phyloP scores from a whole-genome alignment of 2,329 filamentous ascomycete species.

The Fusarium cyanostomum region DNA sequence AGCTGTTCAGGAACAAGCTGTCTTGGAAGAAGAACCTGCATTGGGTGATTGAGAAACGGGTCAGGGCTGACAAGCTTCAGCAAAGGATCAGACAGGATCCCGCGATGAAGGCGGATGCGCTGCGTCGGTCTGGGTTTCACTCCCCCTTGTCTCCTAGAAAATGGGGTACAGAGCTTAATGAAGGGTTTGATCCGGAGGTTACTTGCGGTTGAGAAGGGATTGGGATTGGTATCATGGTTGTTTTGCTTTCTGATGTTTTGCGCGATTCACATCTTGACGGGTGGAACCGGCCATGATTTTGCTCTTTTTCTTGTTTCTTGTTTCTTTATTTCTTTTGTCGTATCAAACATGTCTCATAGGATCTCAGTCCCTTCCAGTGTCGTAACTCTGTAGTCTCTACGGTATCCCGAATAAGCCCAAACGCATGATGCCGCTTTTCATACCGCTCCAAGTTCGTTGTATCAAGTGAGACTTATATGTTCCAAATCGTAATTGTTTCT shows the following conservation, averaged over 20 bases:
- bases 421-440: neutral
- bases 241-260: neutral
- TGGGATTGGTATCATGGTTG: neutral
- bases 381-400: neutral
- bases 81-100: neutral
- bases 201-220: neutral
- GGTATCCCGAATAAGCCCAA: neutral
- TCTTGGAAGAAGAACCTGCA: neutral
- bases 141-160: conserved; percentile 15
- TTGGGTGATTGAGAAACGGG: neutral
- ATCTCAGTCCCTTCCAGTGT: conserved; percentile 1
- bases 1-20: neutral
- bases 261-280: neutral
- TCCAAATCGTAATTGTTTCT: neutral
- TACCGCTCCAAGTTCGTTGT: neutral
- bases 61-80: neutral
- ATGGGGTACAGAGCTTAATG: neutral
- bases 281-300: neutral
- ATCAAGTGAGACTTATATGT: neutral
- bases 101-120: neutral
- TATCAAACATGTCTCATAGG: neutral
- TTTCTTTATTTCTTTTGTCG: neutral
- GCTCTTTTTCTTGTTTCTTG: neutral
- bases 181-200: neutral
- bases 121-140: neutral